Conservation (phyloP, 306 rosid genomes). For the Quercus cerris region DNA sequence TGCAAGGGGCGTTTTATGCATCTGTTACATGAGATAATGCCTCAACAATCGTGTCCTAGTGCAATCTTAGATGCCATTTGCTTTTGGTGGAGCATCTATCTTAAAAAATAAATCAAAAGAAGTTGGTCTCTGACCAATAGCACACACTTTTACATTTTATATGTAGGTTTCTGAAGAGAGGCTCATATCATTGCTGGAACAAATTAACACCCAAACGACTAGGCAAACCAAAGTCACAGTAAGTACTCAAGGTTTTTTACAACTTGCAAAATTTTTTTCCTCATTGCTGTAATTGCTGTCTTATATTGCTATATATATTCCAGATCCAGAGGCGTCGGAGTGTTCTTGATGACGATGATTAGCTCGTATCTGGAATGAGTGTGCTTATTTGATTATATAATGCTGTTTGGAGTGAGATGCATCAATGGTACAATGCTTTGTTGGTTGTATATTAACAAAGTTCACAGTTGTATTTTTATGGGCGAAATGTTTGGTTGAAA, state of each 20-base stretch:
- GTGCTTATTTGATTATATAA: constrained; percentile 3
- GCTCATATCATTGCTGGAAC: constrained; percentile 92
- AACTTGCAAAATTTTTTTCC: background rate
- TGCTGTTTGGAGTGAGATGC: constrained; percentile 18
- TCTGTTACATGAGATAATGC: too few species aligned
- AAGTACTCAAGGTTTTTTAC: constrained; percentile 17
- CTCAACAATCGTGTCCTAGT: background rate
- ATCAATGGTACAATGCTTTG: constrained; percentile 8
- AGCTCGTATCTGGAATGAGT: constrained; percentile 23
- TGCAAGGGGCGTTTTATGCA: too few species aligned
- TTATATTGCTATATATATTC: background rate
- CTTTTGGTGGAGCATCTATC: background rate
- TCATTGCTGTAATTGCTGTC: background rate
- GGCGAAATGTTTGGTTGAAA: too few species aligned
- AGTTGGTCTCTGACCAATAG: constrained; percentile 5
- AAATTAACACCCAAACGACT: constrained; percentile 85
- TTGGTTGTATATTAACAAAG: constrained; percentile 13
- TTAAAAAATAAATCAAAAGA: background rate
- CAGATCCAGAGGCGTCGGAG: constrained; percentile 98
- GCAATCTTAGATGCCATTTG: background rate
- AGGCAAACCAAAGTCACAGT: constrained; percentile 95
- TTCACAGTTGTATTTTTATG: background rate
- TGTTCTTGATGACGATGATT: constrained; percentile 95
- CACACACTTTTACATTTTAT: constrained; percentile 1
- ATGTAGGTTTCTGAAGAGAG: constrained; percentile 87